Evolutionary conservation across 192 early-diverging fungal genomes (phyloP).

Genomic region (Mortierella hygrophila): DNA sequence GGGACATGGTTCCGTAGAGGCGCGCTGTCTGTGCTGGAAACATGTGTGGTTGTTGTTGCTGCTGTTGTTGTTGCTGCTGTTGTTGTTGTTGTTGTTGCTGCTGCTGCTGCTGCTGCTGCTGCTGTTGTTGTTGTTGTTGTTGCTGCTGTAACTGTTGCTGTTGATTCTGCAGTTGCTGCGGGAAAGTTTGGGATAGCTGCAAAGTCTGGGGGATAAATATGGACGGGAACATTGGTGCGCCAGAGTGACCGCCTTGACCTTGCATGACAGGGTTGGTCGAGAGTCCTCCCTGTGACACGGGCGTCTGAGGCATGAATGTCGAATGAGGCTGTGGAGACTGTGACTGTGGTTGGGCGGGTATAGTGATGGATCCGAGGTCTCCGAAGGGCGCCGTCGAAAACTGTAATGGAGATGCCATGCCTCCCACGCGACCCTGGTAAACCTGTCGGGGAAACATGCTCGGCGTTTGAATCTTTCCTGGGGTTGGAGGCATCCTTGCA

Average conservation of each 20-base stretch:
- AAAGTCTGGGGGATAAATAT: conserved; percentile 32
- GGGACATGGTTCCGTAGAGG: conserved; percentile 23
- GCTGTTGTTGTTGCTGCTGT: neutral
- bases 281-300: neutral
- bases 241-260: neutral
- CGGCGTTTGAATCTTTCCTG: conserved; percentile 9
- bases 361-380: conserved; percentile 16
- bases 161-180: conserved; percentile 13
- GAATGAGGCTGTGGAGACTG: conserved; percentile 7
- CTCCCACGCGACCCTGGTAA: neutral
- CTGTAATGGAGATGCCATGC: conserved; percentile 13
- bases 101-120: neutral
- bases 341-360: conserved; percentile 19
- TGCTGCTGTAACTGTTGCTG: neutral
- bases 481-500: neutral
- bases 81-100: neutral
- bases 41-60: conserved; percentile 2
- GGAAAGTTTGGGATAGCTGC: conserved; percentile 11
- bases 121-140: conserved; percentile 7
- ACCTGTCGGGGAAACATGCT: conserved; percentile 16
- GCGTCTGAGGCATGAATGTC: neutral
- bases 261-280: neutral
- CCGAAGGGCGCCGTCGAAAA: conserved; percentile 17
- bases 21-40: neutral
- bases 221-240: conserved; percentile 5